Conservation (phyloP, 1,139 yeast genomes). For the Geotrichum europaeum region DNA sequence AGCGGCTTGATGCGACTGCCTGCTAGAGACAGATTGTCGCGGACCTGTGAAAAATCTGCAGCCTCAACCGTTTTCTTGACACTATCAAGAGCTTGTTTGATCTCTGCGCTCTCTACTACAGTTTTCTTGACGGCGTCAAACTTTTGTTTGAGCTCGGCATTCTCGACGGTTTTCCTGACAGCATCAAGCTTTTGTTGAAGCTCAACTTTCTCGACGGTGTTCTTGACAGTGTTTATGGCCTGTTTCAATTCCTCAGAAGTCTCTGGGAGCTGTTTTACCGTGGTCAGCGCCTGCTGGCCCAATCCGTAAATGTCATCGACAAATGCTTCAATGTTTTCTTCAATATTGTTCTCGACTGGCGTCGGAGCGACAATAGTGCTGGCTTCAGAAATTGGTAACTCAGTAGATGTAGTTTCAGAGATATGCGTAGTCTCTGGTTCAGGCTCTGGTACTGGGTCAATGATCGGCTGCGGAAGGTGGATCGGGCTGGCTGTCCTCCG, state of each 20-base stretch:
- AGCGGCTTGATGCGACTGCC: neutral
- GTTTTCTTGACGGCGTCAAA: slow-evolving; percentile 1
- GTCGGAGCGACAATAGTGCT: neutral
- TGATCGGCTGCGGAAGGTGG: neutral
- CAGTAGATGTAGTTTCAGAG: neutral
- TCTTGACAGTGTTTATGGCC: slow-evolving; percentile 6
- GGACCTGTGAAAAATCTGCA: neutral
- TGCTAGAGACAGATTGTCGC: neutral
- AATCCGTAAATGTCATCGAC: slow-evolving; percentile 13
- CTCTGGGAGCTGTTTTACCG: neutral
- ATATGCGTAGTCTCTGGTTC: neutral
- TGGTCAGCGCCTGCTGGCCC: slow-evolving; percentile 9
- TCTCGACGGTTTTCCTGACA: neutral
- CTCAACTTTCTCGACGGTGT: neutral
- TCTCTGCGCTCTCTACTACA: neutral
- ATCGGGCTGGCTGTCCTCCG: neutral
- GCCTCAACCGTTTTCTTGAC: slow-evolving; percentile 3
- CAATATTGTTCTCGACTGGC: slow-evolving; percentile 4
- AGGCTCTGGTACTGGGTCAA: neutral
- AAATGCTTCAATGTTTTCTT: slow-evolving; percentile 14
- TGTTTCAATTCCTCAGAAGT: neutral
- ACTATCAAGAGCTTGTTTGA: slow-evolving; percentile 1
- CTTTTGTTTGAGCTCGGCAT: neutral
- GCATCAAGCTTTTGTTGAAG: neutral
- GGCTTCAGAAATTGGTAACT: neutral